These are phyloP conservation scores for Periconia sp. DNA, from an alignment of 2,329 filamentous ascomycete species.

Conservation along the genomic window DNA sequence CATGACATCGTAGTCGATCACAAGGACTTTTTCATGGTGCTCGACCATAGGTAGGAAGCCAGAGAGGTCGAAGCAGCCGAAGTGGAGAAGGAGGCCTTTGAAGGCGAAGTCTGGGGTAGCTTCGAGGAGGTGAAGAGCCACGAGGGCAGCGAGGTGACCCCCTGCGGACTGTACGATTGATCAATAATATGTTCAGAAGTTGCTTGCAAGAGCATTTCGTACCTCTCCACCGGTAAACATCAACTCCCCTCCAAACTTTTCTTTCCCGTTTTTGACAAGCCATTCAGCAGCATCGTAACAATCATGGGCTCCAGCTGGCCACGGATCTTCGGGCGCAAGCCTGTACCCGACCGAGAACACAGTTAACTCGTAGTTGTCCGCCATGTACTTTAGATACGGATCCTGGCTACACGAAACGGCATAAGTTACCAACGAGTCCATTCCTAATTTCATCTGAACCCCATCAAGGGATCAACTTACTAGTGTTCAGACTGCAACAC, in stretches of 20 bases:
- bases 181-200: too few relatives aligned
- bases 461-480: conserved; percentile 30
- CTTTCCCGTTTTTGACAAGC: conserved; percentile 56
- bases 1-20: conserved; percentile 57
- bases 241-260: conserved; percentile 50
- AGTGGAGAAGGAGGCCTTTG: conserved; percentile 59
- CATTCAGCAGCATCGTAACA: conserved; percentile 63
- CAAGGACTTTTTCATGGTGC: conserved; percentile 47
- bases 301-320: conserved; percentile 61
- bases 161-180: conserved; percentile 56
- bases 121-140: conserved; percentile 56
- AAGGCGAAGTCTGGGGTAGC: conserved; percentile 48
- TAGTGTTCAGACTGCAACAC: conserved; percentile 50
- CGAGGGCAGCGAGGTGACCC: conserved; percentile 56
- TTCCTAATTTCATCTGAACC: not conserved
- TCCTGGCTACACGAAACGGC: conserved; percentile 48
- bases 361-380: conserved; percentile 55
- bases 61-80: conserved; percentile 58
- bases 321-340: conserved; percentile 65
- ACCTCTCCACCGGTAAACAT: conserved; percentile 50
- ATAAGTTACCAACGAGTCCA: conserved; percentile 6
- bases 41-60: conserved; percentile 49
- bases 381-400: conserved; percentile 55
- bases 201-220: too few relatives aligned
- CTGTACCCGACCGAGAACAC: conserved; percentile 65